phyloP scores from a whole-genome alignment of 2,329 filamentous ascomycete species.

The Periglandula ipomoeae region DNA sequence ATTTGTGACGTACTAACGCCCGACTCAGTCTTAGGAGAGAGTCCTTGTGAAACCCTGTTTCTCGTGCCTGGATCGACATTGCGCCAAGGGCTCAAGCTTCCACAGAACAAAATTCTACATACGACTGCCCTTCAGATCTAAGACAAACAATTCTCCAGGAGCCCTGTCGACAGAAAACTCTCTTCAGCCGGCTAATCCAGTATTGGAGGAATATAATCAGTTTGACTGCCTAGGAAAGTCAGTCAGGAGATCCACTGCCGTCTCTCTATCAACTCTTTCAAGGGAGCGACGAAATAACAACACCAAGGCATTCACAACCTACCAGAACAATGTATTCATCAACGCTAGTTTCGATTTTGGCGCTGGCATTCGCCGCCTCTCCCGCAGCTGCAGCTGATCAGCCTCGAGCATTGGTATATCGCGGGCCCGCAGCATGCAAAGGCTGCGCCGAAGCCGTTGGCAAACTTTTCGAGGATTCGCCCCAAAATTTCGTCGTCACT shows the following conservation, averaged over 20 bases:
- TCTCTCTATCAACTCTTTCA: not conserved
- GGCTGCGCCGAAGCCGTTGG: conserved; percentile 13
- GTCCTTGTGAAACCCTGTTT: too few species aligned
- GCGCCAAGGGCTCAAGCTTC: too few species aligned
- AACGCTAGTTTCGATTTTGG: not conserved
- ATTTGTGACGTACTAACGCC: too few species aligned
- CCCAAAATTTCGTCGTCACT: conserved; percentile 12
- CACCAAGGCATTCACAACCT: not conserved
- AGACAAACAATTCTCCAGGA: too few species aligned
- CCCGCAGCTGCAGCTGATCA: not conserved
- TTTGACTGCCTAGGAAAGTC: too few species aligned
- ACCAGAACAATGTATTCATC: not conserved
- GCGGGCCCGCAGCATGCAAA: conserved; percentile 11
- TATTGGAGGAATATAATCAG: too few species aligned
- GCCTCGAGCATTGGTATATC: conserved; percentile 14
- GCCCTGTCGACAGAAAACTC: too few species aligned
- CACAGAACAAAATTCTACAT: too few species aligned
- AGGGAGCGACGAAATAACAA: not conserved
- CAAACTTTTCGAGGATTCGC: conserved; percentile 12
- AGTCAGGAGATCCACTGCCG: not conserved
- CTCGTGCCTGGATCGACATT: too few species aligned
- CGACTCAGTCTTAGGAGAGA: too few species aligned
- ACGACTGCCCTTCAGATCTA: too few species aligned
- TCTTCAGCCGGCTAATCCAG: too few species aligned
- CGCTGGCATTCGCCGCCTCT: not conserved